A percentile compares a stretch with the other conserved stretches of the same genome.
These are phyloP conservation scores for Apiospora phragmitis DNA, from an alignment of 2,329 filamentous ascomycete genomes.

Conservation along the genomic window DNA sequence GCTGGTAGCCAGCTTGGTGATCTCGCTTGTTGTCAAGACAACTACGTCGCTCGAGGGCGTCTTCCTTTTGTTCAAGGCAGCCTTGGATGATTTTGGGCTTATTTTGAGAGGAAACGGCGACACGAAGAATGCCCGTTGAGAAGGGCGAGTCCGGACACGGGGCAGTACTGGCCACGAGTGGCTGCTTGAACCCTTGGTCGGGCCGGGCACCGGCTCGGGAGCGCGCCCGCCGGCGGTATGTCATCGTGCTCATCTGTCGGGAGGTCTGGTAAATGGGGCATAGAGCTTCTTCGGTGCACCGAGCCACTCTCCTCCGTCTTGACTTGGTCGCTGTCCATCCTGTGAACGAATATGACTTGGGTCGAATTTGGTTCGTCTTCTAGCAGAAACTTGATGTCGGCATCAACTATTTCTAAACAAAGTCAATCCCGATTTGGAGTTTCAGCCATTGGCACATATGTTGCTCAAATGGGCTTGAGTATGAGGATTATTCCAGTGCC, in stretches of 20 bases:
- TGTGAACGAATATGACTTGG: neutral
- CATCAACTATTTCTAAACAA: neutral
- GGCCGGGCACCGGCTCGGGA: neutral
- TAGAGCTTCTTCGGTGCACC: neutral
- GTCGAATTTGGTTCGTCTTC: neutral
- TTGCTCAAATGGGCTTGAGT: neutral
- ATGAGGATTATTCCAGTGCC: neutral
- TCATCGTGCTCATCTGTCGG: neutral
- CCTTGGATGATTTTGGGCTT: neutral
- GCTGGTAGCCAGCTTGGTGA: conserved; percentile 6
- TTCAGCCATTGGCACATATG: too few species aligned
- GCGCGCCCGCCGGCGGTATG: neutral
- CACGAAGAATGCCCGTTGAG: conserved; percentile 7
- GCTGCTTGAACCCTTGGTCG: neutral
- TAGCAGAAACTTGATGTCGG: neutral
- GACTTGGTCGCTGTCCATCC: neutral
- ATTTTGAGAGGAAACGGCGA: neutral
- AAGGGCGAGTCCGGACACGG: neutral
- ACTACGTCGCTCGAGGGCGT: neutral
- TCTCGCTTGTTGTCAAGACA: neutral
- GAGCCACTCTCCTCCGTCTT: neutral
- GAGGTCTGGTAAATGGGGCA: neutral
- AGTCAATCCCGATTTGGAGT: neutral
- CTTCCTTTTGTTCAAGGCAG: neutral
- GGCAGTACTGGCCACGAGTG: neutral